Evolutionary conservation across 805 yeast genomes (phyloP).

Genomic region (Teunomyces funiuensis): DNA sequence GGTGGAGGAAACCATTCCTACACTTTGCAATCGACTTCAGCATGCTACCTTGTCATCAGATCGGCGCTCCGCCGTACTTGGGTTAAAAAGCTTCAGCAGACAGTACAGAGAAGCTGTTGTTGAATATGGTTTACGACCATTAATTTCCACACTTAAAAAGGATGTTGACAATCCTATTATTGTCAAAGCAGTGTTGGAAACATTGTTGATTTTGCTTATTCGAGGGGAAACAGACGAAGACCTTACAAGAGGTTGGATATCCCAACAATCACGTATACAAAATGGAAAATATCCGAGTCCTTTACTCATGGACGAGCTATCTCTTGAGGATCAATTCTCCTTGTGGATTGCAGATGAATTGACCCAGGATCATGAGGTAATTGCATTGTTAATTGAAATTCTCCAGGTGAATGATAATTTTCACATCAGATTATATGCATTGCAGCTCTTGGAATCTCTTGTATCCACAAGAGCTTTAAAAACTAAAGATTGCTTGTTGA

Average conservation of each 20-base stretch:
- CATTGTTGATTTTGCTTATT: conserved; percentile 76
- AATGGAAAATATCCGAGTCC: conserved; percentile 83
- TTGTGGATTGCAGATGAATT: conserved; percentile 94
- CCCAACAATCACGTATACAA: conserved; percentile 69
- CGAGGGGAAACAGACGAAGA: conserved; percentile 65
- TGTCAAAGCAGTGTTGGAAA: conserved; percentile 79
- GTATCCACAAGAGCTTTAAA: conserved; percentile 71
- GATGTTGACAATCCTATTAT: conserved; percentile 72
- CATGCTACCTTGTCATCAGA: conserved; percentile 83
- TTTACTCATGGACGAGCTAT: conserved; percentile 51
- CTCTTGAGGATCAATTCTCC: conserved; percentile 75
- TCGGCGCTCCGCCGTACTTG: conserved; percentile 86
- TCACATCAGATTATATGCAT: conserved; percentile 74
- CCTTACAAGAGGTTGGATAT: conserved; percentile 66
- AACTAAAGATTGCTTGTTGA: conserved; percentile 70
- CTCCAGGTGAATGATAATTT: conserved; percentile 59
- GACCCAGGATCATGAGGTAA: conserved; percentile 50
- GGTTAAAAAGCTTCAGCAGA: conserved; percentile 83
- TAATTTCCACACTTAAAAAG: conserved; percentile 61
- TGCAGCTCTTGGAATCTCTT: conserved; percentile 83
- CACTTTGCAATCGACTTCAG: conserved; percentile 81
- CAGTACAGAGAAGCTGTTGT: conserved; percentile 89
- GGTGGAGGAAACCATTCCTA: conserved; percentile 83
- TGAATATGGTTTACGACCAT: conserved; percentile 77
- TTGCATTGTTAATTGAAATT: conserved; percentile 37